Evolutionary conservation across 164 flowering plant genomes (phyloP).

Genomic region (grape (Vitis vinifera)): DNA sequence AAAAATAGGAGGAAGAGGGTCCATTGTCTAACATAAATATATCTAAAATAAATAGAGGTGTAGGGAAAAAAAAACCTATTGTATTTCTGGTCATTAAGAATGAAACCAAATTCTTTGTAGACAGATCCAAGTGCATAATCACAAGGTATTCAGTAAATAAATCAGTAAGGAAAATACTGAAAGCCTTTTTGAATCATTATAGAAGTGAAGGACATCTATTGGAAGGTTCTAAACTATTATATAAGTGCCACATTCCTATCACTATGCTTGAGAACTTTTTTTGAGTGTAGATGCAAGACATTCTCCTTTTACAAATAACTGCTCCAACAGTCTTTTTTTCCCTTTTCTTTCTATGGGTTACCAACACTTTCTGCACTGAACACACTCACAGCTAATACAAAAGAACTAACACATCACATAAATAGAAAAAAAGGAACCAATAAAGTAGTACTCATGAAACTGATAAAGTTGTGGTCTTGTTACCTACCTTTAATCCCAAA

Average conservation of each 20-base stretch:
- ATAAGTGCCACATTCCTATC: conserved; percentile 1
- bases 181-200: neutral
- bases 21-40: too few species aligned
- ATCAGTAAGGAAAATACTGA: neutral
- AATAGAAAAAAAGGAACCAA: neutral
- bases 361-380: neutral
- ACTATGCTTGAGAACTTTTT: too few species aligned
- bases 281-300: too few species aligned
- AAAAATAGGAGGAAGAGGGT: too few species aligned
- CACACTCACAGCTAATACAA: neutral
- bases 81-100: neutral
- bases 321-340: too few species aligned
- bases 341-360: too few species aligned
- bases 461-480: neutral
- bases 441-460: neutral
- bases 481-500: conserved; percentile 23
- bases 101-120: neutral
- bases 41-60: too few species aligned
- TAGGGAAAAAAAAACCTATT: too few species aligned
- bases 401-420: neutral
- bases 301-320: too few species aligned
- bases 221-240: neutral
- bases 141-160: neutral
- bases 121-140: neutral
- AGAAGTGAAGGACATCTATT: neutral